Percentiles rank a stretch among this genome's conserved stretches.
phyloP scores from a whole-genome alignment of 495 filamentous ascomycete species.

The Viridothelium virens region DNA sequence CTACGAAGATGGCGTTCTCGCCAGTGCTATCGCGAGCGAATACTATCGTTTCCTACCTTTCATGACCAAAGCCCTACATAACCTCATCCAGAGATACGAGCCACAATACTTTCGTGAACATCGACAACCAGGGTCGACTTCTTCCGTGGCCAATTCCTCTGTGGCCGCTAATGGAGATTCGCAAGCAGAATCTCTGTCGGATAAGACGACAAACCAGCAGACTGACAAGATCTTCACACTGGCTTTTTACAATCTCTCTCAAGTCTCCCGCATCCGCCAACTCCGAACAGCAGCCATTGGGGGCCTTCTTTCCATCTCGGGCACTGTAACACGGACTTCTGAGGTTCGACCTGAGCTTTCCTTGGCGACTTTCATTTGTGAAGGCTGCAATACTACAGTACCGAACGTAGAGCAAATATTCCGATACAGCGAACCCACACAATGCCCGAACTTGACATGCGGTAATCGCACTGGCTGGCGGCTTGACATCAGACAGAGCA shows the following conservation, averaged over 20 bases:
- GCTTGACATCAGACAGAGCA: conserved; percentile 91
- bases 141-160: conserved; percentile 54
- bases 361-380: conserved; percentile 86
- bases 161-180: conserved; percentile 57
- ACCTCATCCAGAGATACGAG: conserved; percentile 87
- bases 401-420: conserved; percentile 96
- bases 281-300: conserved; percentile 88
- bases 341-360: conserved; percentile 93
- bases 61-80: conserved; percentile 80
- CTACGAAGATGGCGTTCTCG: conserved; percentile 58
- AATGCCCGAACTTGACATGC: conserved; percentile 90
- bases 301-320: conserved; percentile 85
- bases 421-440: conserved; percentile 89
- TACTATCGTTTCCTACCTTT: conserved; percentile 96
- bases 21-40: conserved; percentile 73
- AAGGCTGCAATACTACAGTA: conserved; percentile 70
- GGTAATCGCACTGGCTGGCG: conserved; percentile 85
- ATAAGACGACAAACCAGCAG: conserved; percentile 83
- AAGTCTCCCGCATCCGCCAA: conserved; percentile 84
- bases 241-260: conserved; percentile 92
- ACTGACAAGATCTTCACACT: conserved; percentile 93
- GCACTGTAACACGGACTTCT: conserved; percentile 91
- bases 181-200: conserved; percentile 53
- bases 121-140: conserved; percentile 60
- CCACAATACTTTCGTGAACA: conserved; percentile 89